Percentiles rank a stretch among this genome's conserved stretches.
phyloP scores from a whole-genome alignment of 2,329 filamentous ascomycete genomes.

The Cordyceps cicadae region DNA sequence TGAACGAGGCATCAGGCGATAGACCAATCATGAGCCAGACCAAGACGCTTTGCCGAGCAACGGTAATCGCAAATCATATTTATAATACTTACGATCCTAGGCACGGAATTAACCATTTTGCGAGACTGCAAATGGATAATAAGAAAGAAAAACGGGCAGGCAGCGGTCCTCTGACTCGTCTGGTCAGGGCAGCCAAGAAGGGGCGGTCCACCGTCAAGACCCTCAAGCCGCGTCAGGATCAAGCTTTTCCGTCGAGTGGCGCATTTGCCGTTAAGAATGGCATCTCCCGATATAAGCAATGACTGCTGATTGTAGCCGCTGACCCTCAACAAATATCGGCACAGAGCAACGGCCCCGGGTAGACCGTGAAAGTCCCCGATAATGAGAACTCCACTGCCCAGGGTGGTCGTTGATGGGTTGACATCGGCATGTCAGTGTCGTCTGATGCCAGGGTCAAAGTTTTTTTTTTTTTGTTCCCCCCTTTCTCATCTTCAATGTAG shows the following conservation, averaged over 20 bases:
- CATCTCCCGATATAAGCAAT: neutral
- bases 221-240: neutral
- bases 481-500: neutral
- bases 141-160: neutral
- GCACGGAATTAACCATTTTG: neutral
- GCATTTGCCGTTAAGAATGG: neutral
- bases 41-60: neutral
- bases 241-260: neutral
- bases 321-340: neutral
- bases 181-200: neutral
- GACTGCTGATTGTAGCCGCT: neutral
- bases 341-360: conserved; percentile 1
- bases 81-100: neutral
- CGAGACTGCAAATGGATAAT: neutral
- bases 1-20: neutral
- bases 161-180: neutral
- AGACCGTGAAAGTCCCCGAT: neutral
- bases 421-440: neutral
- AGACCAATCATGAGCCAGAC: neutral
- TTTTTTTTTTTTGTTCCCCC: neutral
- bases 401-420: neutral
- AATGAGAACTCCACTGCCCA: neutral
- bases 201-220: neutral
- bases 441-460: neutral
- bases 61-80: neutral